Conservation (phyloP, 345 rosid species). For the Hypericum perforatum region DNA sequence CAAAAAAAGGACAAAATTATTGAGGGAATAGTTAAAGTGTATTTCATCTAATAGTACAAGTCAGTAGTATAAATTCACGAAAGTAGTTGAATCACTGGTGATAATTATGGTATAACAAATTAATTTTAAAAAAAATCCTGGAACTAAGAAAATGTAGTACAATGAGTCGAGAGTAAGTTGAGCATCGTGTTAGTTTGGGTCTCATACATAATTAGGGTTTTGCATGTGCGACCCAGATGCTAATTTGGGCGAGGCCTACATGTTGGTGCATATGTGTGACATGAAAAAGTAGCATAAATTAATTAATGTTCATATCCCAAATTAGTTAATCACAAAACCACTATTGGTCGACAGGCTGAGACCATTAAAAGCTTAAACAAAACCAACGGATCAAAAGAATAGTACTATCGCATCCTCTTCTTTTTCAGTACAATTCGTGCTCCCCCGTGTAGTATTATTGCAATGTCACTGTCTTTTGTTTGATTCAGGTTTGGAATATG, state of each 20-base stretch:
- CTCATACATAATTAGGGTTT: slow-evolving; percentile 30
- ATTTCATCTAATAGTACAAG: no score
- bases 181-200: slow-evolving; percentile 21
- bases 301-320: slow-evolving; percentile 20
- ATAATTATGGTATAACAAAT: no score
- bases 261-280: slow-evolving; percentile 49
- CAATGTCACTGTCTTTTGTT: slow-evolving; percentile 46
- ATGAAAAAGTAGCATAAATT: slow-evolving; percentile 26
- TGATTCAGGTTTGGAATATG: slow-evolving; percentile 31
- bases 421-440: slow-evolving; percentile 4
- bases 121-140: no score
- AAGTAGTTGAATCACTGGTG: no score
- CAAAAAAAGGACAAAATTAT: no score
- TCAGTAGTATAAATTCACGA: no score
- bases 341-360: slow-evolving; percentile 42
- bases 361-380: slow-evolving; percentile 25
- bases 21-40: no score
- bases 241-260: slow-evolving; percentile 42
- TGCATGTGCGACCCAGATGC: slow-evolving; percentile 30
- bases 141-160: no score
- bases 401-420: slow-evolving; percentile 6
- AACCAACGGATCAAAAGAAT: slow-evolving; percentile 1
- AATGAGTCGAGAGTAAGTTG: neutral
- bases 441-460: slow-evolving; percentile 20
- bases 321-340: slow-evolving; percentile 21